These are phyloP conservation scores for bread wheat (Triticum aestivum) DNA, from an alignment of 176 grass and related monocot genomes.

Conservation along the genomic window IWGSC_CS_RefSeq_v2.1 NC_057796.1:96294561-96295060, in stretches of 20 bases:
- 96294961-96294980: conserved; percentile 22
- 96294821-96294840: conserved; percentile 24
- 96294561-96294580: background rate
- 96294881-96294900: background rate
- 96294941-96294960: conserved; percentile 21
- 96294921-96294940: background rate
- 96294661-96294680: background rate
- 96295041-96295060: background rate
- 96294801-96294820: background rate
- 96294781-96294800: background rate
- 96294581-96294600: background rate
- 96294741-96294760: background rate
- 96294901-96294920: background rate
- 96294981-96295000: conserved; percentile 67
- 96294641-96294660: background rate
- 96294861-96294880: background rate
- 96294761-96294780: background rate
- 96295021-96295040: background rate
- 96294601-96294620: background rate
- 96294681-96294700: background rate
- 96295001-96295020: conserved; percentile 88
- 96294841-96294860: background rate
- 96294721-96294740: background rate
- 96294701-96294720: background rate
- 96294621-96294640: background rate